phyloP scores from a whole-genome alignment of 495 filamentous ascomycete genomes.

The Neurospora tetraspora region DNA sequence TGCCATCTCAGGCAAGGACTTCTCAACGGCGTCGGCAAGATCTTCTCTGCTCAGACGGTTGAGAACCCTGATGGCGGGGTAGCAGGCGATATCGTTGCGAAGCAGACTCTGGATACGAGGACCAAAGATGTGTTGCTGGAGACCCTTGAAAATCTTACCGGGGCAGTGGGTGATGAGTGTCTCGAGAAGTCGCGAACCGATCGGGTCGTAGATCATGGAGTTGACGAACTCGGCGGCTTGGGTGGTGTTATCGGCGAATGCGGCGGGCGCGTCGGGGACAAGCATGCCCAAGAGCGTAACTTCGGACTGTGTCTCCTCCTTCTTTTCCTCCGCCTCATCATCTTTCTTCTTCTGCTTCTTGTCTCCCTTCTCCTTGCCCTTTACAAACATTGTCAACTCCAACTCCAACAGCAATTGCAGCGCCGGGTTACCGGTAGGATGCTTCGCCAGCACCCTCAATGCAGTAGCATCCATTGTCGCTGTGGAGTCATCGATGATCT shows the following conservation, averaged over 20 bases:
- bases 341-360: slow-evolving; percentile 19
- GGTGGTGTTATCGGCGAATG: slow-evolving; percentile 31
- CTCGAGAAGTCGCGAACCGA: slow-evolving; percentile 85
- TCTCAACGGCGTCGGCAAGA: slow-evolving; percentile 54
- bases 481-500: slow-evolving; percentile 65
- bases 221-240: slow-evolving; percentile 58
- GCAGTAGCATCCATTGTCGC: slow-evolving; percentile 60
- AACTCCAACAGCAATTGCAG: slow-evolving; percentile 79
- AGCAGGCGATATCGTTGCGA: slow-evolving; percentile 81
- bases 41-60: slow-evolving; percentile 79
- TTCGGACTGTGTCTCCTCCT: background rate
- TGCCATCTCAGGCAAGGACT: slow-evolving; percentile 58
- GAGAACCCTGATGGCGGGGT: slow-evolving; percentile 68
- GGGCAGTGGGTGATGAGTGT: slow-evolving; percentile 69
- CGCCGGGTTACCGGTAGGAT: slow-evolving; percentile 81
- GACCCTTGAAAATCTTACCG: slow-evolving; percentile 76
- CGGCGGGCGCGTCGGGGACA: slow-evolving; percentile 33
- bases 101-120: slow-evolving; percentile 66
- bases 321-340: slow-evolving; percentile 5
- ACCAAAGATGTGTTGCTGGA: slow-evolving; percentile 66
- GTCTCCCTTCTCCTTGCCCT: slow-evolving; percentile 39
- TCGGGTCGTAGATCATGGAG: slow-evolving; percentile 73
- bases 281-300: slow-evolving; percentile 29
- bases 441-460: slow-evolving; percentile 69
- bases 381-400: slow-evolving; percentile 61